Conservation (phyloP, 371 early-diverging fungal genomes). For the Mortierella sp. region DNA sequence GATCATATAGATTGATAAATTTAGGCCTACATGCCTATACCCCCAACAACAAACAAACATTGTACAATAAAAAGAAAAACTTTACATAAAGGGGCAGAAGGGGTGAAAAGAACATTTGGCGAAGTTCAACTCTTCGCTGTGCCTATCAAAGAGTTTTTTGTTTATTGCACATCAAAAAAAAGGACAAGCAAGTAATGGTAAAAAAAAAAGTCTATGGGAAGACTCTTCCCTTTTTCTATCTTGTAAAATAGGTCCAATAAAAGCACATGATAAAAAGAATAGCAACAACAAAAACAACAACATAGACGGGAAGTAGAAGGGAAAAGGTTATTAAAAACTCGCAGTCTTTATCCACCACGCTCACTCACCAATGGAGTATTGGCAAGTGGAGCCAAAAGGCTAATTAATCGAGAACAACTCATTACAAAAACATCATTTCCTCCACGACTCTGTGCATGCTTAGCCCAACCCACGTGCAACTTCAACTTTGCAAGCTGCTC, state of each 20-base stretch:
- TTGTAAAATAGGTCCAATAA: too few relatives aligned
- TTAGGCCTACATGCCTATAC: too few relatives aligned
- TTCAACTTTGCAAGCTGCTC: slow-evolving; percentile 52
- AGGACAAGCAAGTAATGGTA: background rate
- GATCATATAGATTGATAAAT: too few relatives aligned
- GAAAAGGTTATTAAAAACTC: too few relatives aligned
- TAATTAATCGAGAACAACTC: slow-evolving; percentile 51
- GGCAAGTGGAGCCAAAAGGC: slow-evolving; percentile 47
- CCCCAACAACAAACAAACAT: background rate
- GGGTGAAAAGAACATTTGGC: background rate
- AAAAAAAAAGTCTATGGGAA: too few relatives aligned
- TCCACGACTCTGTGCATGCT: slow-evolving; percentile 55
- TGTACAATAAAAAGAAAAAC: background rate
- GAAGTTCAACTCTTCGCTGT: too few relatives aligned
- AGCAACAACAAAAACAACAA: too few relatives aligned
- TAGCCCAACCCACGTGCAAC: slow-evolving; percentile 55
- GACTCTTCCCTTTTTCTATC: too few relatives aligned
- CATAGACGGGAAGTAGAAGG: too few relatives aligned
- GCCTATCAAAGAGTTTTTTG: too few relatives aligned
- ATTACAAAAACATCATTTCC: slow-evolving; percentile 58
- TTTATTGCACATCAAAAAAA: background rate
- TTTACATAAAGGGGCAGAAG: background rate
- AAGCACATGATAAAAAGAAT: too few relatives aligned
- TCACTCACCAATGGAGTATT: slow-evolving; percentile 55
- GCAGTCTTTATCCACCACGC: slow-evolving; percentile 40